These are phyloP conservation scores for Arthrobotrys sinensis DNA, from an alignment of 2,329 filamentous ascomycete species.

Conservation along the genomic window DNA sequence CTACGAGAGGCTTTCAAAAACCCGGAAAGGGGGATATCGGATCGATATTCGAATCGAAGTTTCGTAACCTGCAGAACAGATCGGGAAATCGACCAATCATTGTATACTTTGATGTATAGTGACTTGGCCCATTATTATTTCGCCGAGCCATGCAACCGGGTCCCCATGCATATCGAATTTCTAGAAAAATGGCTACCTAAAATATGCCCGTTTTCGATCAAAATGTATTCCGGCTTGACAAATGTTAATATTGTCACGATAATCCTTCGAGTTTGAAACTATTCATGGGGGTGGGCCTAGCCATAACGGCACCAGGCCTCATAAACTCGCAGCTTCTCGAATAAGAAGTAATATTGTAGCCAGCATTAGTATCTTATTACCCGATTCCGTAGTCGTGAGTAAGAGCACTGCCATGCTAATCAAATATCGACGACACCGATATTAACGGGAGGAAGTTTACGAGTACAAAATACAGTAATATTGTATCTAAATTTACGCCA, in stretches of 20 bases:
- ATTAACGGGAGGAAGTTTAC: constrained; percentile 2
- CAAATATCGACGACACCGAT: constrained; percentile 8
- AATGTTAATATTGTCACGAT: constrained; percentile 5
- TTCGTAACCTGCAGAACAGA: constrained; percentile 23
- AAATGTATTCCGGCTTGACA: constrained; percentile 10
- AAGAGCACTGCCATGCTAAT: constrained; percentile 26
- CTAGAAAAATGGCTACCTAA: constrained; percentile 26
- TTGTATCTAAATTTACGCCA: constrained; percentile 8
- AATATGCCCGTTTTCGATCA: background rate
- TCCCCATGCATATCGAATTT: constrained; percentile 20
- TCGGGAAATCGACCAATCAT: constrained; percentile 22
- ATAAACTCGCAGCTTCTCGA: constrained; percentile 26
- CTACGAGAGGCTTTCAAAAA: background rate
- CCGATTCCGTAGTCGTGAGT: background rate
- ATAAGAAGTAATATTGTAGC: constrained; percentile 21
- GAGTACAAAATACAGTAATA: constrained; percentile 12
- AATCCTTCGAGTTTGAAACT: constrained; percentile 25
- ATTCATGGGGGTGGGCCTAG: constrained; percentile 20
- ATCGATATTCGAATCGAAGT: constrained; percentile 26
- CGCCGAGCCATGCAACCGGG: constrained; percentile 6
- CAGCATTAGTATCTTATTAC: background rate
- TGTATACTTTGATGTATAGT: constrained; percentile 16
- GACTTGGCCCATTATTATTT: background rate
- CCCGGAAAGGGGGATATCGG: constrained; percentile 14
- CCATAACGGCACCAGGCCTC: constrained; percentile 13